Conservation (phyloP, 352 stramenopile genomes). For the Phytophthora cryptogea region DNA sequence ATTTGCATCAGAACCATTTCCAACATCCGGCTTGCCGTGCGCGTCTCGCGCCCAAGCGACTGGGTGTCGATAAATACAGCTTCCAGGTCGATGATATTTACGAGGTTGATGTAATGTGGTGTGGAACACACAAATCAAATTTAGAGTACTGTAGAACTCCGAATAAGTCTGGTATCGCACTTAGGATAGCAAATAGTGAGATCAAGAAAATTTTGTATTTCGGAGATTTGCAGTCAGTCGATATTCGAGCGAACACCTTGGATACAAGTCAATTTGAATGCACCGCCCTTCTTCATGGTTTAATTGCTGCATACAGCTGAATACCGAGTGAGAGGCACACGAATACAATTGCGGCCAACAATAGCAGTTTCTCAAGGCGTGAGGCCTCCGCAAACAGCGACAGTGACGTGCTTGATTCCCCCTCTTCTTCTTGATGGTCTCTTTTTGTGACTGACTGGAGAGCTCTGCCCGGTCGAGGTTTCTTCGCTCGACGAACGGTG, state of each 20-base stretch:
- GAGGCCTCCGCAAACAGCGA: conserved; percentile 4
- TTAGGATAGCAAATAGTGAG: too few relatives aligned
- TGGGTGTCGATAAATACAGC: background rate
- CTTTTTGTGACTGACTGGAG: background rate
- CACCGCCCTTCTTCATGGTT: too few relatives aligned
- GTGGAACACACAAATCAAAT: too few relatives aligned
- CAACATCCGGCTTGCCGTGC: conserved; percentile 1
- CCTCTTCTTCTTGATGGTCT: conserved; percentile 13
- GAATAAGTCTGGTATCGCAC: too few relatives aligned
- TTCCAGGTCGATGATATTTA: too few relatives aligned
- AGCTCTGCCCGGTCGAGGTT: background rate
- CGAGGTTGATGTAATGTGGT: too few relatives aligned
- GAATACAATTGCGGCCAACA: conserved; percentile 20
- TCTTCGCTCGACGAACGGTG: conserved; percentile 4
- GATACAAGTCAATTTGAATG: too few relatives aligned
- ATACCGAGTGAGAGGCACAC: conserved; percentile 27
- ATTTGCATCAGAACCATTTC: conserved; percentile 3
- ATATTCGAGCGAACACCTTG: too few relatives aligned
- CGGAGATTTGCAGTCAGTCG: too few relatives aligned
- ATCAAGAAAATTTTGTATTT: too few relatives aligned
- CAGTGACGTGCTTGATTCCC: background rate
- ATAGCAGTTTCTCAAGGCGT: conserved; percentile 19
- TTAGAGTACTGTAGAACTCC: too few relatives aligned
- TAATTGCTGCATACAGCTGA: conserved; percentile 7
- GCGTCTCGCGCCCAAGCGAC: background rate